phyloP scores from a whole-genome alignment of 495 filamentous ascomycete genomes.

The Podospora fimiseda region DNA sequence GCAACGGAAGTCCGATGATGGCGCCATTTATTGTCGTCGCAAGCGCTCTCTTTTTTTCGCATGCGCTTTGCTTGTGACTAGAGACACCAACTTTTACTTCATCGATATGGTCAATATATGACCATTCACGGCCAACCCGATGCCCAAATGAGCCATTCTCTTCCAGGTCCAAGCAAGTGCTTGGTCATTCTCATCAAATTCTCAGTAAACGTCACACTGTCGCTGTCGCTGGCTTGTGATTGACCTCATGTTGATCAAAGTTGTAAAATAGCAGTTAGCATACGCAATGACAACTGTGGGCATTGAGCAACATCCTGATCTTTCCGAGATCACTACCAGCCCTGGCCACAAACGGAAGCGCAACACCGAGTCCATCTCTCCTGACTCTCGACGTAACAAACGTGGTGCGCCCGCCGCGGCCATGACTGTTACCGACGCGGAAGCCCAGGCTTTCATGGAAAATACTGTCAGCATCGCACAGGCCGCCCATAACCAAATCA shows the following conservation, averaged over 20 bases:
- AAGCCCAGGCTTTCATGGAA: constrained; percentile 37
- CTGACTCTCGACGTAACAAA: constrained; percentile 40
- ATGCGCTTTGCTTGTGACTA: too few species aligned
- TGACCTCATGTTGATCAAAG: not conserved
- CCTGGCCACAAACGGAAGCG: constrained; percentile 45
- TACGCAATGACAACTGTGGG: constrained; percentile 38
- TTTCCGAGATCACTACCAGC: constrained; percentile 22
- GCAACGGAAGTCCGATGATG: constrained; percentile 9
- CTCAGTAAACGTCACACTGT: too few species aligned
- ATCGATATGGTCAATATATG: too few species aligned
- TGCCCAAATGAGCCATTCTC: too few species aligned
- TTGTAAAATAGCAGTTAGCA: not conserved
- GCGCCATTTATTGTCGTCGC: constrained; percentile 7
- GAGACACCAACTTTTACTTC: too few species aligned
- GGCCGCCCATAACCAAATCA: constrained; percentile 35
- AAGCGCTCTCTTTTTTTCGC: too few species aligned
- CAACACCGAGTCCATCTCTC: constrained; percentile 32
- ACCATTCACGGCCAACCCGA: too few species aligned
- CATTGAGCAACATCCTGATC: constrained; percentile 28
- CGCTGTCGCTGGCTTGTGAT: not conserved
- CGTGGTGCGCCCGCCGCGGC: constrained; percentile 35
- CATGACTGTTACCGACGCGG: constrained; percentile 31
- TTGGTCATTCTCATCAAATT: too few species aligned
- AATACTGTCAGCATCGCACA: constrained; percentile 43
- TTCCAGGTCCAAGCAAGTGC: too few species aligned